Conservation (phyloP, 768 basidiomycete genomes). For the Chalciporus sphaerocephalus region DNA sequence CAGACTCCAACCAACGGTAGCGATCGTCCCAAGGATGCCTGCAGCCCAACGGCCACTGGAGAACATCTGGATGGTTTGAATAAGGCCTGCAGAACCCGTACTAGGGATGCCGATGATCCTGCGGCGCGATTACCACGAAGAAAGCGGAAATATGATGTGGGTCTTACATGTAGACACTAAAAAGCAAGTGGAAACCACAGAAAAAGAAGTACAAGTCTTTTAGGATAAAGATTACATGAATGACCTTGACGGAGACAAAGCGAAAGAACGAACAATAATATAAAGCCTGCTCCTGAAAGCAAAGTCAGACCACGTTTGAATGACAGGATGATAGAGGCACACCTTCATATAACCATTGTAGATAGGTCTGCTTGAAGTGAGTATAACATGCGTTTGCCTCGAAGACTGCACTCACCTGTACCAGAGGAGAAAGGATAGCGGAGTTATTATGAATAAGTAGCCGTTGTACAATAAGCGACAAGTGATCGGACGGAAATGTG, state of each 20-base stretch:
- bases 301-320: conserved; percentile 20
- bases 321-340: conserved; percentile 25
- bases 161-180: conserved; percentile 85
- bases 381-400: conserved; percentile 7
- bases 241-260: conserved; percentile 14
- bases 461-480: conserved; percentile 36
- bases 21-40: conserved; percentile 73
- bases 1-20: conserved; percentile 82
- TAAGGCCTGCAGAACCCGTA: conserved; percentile 92
- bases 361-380: conserved; percentile 59
- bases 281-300: conserved; percentile 76
- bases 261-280: conserved; percentile 73
- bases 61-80: conserved; percentile 86
- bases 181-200: conserved; percentile 89
- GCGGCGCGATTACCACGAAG: conserved; percentile 23
- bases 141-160: conserved; percentile 5
- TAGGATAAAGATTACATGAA: conserved; percentile 8
- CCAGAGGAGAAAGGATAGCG: conserved; percentile 88
- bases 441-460: conserved; percentile 73
- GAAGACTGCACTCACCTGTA: conserved; percentile 61
- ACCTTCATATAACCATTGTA: conserved; percentile 99
- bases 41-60: conserved; percentile 67
- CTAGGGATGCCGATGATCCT: conserved; percentile 96
- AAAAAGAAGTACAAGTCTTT: conserved; percentile 96
- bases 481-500: conserved; percentile 19